Conservation (phyloP, 805 yeast species). For the Komagataella populi region DNA sequence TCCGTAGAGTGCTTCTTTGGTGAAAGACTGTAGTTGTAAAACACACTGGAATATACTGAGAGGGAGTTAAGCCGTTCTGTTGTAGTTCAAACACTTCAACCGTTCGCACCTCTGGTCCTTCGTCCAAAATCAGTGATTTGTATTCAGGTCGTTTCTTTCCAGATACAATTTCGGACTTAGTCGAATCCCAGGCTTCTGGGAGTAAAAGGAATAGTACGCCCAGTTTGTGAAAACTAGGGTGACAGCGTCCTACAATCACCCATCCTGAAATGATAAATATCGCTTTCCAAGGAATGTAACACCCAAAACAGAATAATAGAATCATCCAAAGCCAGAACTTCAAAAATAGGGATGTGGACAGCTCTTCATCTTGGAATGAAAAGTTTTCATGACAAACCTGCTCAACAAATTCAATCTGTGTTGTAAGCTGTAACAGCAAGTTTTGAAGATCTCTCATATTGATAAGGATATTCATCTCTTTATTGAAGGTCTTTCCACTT, state of each 20-base stretch:
- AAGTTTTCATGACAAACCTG: constrained; percentile 45
- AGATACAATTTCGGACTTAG: constrained; percentile 16
- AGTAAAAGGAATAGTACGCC: background rate
- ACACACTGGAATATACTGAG: constrained; percentile 47
- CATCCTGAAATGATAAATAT: constrained; percentile 47
- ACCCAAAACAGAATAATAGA: constrained; percentile 26
- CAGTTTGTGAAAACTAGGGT: constrained; percentile 29
- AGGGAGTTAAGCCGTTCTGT: constrained; percentile 43
- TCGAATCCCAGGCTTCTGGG: constrained; percentile 10
- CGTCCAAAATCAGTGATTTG: constrained; percentile 55
- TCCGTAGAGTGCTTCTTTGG: constrained; percentile 26
- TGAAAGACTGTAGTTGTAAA: constrained; percentile 48
- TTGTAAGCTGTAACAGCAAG: constrained; percentile 39
- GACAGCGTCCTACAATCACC: constrained; percentile 35
- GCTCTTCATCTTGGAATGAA: constrained; percentile 57
- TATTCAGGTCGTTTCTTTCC: constrained; percentile 6
- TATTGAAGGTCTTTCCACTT: background rate
- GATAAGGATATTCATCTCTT: constrained; percentile 28
- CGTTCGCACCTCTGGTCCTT: constrained; percentile 39
- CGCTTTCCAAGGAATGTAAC: constrained; percentile 51
- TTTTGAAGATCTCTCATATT: constrained; percentile 69
- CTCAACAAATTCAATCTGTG: constrained; percentile 36
- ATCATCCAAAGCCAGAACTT: constrained; percentile 25
- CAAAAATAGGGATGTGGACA: constrained; percentile 47
- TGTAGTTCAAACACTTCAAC: constrained; percentile 76